These are phyloP conservation scores for Fusarium equiseti DNA, from an alignment of 2,329 filamentous ascomycete species.

Conservation along the genomic window DNA sequence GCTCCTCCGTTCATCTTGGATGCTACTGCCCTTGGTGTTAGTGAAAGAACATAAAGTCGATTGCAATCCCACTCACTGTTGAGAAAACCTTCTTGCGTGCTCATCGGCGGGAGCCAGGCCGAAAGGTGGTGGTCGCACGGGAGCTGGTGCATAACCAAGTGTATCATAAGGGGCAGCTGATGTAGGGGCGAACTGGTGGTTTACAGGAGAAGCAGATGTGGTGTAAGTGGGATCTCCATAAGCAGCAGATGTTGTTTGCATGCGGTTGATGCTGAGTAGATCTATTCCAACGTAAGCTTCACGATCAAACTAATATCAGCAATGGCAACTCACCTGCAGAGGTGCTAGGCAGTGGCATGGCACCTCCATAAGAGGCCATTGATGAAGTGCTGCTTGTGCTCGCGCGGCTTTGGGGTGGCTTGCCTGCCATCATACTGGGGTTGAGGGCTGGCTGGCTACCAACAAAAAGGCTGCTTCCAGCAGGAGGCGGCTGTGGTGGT, in stretches of 20 bases:
- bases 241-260: constrained; percentile 71
- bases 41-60: not conserved
- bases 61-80: constrained; percentile 75
- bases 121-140: constrained; percentile 68
- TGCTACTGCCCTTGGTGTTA: constrained; percentile 40
- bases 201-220: constrained; percentile 74
- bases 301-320: constrained; percentile 30
- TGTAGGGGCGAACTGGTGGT: constrained; percentile 71
- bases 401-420: constrained; percentile 63
- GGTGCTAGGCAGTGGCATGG: constrained; percentile 78
- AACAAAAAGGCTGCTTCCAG: constrained; percentile 73
- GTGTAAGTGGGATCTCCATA: constrained; percentile 79
- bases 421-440: constrained; percentile 64
- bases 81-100: constrained; percentile 77
- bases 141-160: constrained; percentile 78
- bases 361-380: constrained; percentile 77
- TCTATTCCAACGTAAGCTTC: constrained; percentile 76
- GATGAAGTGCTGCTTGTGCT: constrained; percentile 68
- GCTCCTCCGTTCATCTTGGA: constrained; percentile 69
- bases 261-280: constrained; percentile 75
- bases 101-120: constrained; percentile 69
- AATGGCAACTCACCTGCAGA: constrained; percentile 70
- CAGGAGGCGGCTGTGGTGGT: constrained; percentile 57
- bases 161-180: constrained; percentile 79
- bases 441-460: constrained; percentile 68